Evolutionary conservation across 805 yeast genomes (phyloP).

Genomic region (Metschnikowia colocasiae): DNA sequence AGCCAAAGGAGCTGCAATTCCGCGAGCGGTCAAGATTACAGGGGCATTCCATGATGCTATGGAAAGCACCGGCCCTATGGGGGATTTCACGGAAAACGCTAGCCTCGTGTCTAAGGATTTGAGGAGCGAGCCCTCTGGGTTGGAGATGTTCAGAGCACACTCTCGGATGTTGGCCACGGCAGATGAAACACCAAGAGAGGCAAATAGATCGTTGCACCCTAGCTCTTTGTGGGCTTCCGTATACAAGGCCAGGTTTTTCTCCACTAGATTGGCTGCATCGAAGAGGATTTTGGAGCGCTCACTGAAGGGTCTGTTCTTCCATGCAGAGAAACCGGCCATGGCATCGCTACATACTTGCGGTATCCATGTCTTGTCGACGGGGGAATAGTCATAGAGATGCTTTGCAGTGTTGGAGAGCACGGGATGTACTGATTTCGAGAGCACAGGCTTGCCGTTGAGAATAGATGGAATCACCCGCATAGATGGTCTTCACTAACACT

Average conservation of each 20-base stretch:
- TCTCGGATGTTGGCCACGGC: constrained; percentile 12
- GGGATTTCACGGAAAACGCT: constrained; percentile 32
- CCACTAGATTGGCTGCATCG: constrained; percentile 17
- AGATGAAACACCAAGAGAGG: constrained; percentile 7
- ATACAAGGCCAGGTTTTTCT: constrained; percentile 7
- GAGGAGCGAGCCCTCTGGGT: constrained; percentile 19
- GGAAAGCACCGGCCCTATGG: constrained; percentile 45
- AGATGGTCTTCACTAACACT: background rate
- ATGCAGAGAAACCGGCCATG: constrained; percentile 24
- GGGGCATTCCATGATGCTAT: constrained; percentile 53
- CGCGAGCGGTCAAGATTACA: constrained; percentile 35
- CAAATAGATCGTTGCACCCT: constrained; percentile 9
- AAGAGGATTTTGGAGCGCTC: constrained; percentile 22
- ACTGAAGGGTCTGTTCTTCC: constrained; percentile 19
- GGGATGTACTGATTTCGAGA: constrained; percentile 6
- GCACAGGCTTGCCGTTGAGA: constrained; percentile 10
- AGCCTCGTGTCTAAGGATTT: constrained; percentile 16
- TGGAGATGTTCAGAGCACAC: constrained; percentile 11
- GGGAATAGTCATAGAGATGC: constrained; percentile 11
- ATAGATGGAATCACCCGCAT: constrained; percentile 10
- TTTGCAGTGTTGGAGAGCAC: constrained; percentile 12
- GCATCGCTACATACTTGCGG: constrained; percentile 20
- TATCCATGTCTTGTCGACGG: constrained; percentile 9
- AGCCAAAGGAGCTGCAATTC: constrained; percentile 42
- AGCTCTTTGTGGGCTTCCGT: constrained; percentile 13